Base-by-base conservation (phyloP, 257 asterid species). In the Fraxinus quadrangulata region DNA sequence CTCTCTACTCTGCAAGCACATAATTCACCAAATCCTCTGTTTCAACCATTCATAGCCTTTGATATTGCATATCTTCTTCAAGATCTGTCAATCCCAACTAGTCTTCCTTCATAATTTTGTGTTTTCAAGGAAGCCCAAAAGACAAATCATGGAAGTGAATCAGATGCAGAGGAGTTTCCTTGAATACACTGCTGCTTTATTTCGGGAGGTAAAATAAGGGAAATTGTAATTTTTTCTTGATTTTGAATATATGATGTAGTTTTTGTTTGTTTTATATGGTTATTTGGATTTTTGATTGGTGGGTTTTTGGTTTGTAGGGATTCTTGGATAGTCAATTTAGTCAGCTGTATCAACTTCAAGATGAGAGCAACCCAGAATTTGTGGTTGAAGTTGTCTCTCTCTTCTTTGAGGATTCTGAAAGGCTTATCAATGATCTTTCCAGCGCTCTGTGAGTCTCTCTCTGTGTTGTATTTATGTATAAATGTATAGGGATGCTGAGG, bases 311-410 rank as follows among this genome's bases (percentile, higher is more conserved):
- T 26, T 75, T 78, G 77, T 84, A 94, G 98, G 96, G 93, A 16
- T 83, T 94, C 83, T 87, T 94, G 91, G 97, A 94, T 82, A 83
- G 77, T 67, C 98, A 94, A 78, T 94, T 90, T 85, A 79, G 84
- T 78, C 96, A 94, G 89, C 90, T 94, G 83, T 92, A 94, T 74
- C 78, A 79, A 76, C 92, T 94, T 80, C 94, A 91, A 88, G 98
- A 94, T 87, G 98, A 94, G 81, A 92, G 87, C 86, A 94, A 89
- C 81, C 98, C 96, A 30, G 90, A 85, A 24, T 94, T 94, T 80
- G 98, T 94, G 24, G 72, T 81, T 70, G 97, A 94, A 84, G 97
- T 94, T 11, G 94, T 90, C 19, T 81, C 95, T 40, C 96, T 93
- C 21, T 93, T 92, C 88, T 90, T 93, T 86, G 91, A 90, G 78